phyloP scores from a whole-genome alignment of 768 basidiomycete genomes.

The Termitomyces sp. region DNA sequence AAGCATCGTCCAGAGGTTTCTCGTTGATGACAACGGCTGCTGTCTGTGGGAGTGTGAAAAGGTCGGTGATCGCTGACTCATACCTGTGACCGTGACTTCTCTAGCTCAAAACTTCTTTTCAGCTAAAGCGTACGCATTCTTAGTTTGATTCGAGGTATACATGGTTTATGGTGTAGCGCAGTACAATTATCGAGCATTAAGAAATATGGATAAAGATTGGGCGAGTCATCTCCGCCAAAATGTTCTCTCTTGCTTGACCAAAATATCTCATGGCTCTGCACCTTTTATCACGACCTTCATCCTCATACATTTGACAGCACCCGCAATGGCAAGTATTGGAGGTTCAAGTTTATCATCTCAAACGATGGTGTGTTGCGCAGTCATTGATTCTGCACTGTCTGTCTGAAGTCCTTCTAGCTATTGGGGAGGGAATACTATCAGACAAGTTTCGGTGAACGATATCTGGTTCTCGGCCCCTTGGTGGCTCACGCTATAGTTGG shows the following conservation, averaged over 20 bases:
- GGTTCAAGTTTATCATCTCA: constrained; percentile 64
- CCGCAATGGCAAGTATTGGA: constrained; percentile 63
- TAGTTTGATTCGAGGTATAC: background rate
- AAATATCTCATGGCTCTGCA: constrained; percentile 58
- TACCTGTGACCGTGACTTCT: background rate
- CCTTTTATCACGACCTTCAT: constrained; percentile 78
- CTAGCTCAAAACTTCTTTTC: background rate
- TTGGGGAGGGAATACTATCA: constrained; percentile 87
- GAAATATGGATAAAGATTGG: background rate
- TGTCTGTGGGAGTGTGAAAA: background rate
- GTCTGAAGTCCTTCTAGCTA: constrained; percentile 37
- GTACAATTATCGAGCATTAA: background rate
- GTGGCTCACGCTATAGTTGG: constrained; percentile 55
- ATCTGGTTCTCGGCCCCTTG: constrained; percentile 65
- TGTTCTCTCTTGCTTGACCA: constrained; percentile 36
- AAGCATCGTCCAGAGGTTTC: background rate
- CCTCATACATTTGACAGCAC: constrained; percentile 74
- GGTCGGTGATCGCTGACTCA: background rate
- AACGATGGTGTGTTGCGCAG: constrained; percentile 53
- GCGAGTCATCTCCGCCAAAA: constrained; percentile 4
- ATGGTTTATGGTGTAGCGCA: background rate
- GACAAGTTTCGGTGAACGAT: constrained; percentile 58
- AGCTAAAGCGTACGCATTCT: background rate
- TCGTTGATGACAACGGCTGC: background rate
- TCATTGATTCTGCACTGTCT: background rate